Conservation (phyloP, 805 yeast species). For the Zygosaccharomyces kombuchaensis region DNA sequence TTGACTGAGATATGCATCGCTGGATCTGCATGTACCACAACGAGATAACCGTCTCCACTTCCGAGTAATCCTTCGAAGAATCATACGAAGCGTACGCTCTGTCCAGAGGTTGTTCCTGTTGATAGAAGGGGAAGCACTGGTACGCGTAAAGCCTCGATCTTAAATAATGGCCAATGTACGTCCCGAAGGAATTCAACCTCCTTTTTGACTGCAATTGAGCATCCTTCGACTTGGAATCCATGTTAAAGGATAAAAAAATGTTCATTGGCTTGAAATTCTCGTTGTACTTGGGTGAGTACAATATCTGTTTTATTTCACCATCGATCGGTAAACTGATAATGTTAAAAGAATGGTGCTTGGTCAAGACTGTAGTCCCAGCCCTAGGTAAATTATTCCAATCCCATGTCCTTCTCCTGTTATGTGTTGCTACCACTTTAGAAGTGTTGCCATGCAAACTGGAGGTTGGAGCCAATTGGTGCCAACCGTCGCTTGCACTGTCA, state of each 20-base stretch:
- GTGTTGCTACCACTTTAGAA: slow-evolving; percentile 14
- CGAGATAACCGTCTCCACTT: slow-evolving; percentile 22
- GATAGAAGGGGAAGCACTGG: slow-evolving; percentile 20
- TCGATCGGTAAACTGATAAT: slow-evolving; percentile 21
- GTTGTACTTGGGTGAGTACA: slow-evolving; percentile 28
- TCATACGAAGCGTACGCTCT: slow-evolving; percentile 13
- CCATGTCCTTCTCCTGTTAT: slow-evolving; percentile 15
- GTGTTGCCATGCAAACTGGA: slow-evolving; percentile 20
- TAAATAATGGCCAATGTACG: slow-evolving; percentile 19
- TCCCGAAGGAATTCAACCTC: slow-evolving; percentile 23
- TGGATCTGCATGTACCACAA: slow-evolving; percentile 29
- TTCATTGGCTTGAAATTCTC: slow-evolving; percentile 23
- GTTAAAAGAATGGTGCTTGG: slow-evolving; percentile 22
- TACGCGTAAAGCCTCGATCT: slow-evolving; percentile 20
- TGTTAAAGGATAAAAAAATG: slow-evolving; percentile 26
- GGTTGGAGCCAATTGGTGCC: slow-evolving; percentile 7
- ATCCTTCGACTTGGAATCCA: slow-evolving; percentile 21
- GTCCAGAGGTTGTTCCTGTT: slow-evolving; percentile 13
- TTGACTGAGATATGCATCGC: slow-evolving; percentile 21
- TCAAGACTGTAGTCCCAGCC: slow-evolving; percentile 17
- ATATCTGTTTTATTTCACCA: slow-evolving; percentile 24
- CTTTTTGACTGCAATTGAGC: slow-evolving; percentile 18
- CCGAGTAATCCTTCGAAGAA: slow-evolving; percentile 18
- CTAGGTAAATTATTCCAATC: slow-evolving; percentile 30
- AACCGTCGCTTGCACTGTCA: slow-evolving; percentile 3